Evolutionary conservation across 495 filamentous ascomycete species (phyloP).

Genomic region (Neurospora sp.): DNA sequence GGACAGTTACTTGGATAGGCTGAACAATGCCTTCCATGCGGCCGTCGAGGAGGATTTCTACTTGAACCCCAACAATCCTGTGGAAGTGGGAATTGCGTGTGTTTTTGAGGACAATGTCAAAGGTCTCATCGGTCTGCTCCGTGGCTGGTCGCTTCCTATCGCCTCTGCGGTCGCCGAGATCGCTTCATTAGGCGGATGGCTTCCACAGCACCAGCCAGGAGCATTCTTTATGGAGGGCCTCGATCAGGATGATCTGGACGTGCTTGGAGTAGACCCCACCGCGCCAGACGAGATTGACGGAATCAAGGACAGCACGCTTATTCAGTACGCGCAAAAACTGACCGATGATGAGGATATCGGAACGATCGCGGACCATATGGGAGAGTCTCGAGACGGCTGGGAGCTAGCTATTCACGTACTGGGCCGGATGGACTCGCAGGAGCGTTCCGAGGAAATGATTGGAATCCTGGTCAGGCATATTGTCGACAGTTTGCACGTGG

Average conservation of each 20-base stretch:
- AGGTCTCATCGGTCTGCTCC: constrained; percentile 60
- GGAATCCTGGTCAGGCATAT: constrained; percentile 43
- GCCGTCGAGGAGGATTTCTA: constrained; percentile 45
- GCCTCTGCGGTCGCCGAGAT: constrained; percentile 71
- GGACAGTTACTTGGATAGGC: constrained; percentile 36
- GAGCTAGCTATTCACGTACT: constrained; percentile 72
- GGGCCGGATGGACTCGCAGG: constrained; percentile 57
- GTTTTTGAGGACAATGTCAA: constrained; percentile 69
- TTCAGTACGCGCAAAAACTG: constrained; percentile 58
- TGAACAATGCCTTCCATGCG: constrained; percentile 38
- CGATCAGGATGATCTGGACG: constrained; percentile 45
- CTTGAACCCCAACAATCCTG: constrained; percentile 57
- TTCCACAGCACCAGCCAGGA: constrained; percentile 40
- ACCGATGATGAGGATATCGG: constrained; percentile 32
- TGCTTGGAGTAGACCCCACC: constrained; percentile 39
- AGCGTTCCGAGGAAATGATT: constrained; percentile 56
- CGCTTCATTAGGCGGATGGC: constrained; percentile 64
- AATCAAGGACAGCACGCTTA: constrained; percentile 60
- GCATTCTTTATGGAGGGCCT: constrained; percentile 27
- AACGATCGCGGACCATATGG: constrained; percentile 18
- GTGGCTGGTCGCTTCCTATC: constrained; percentile 66
- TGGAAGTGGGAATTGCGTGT: constrained; percentile 71
- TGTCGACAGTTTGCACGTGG: constrained; percentile 51
- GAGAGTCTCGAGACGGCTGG: constrained; percentile 59
- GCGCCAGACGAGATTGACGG: constrained; percentile 37